These are phyloP conservation scores for Triticum timopheevii DNA, from an alignment of 176 grass and related monocot species.

Conservation along the genomic window DNA sequence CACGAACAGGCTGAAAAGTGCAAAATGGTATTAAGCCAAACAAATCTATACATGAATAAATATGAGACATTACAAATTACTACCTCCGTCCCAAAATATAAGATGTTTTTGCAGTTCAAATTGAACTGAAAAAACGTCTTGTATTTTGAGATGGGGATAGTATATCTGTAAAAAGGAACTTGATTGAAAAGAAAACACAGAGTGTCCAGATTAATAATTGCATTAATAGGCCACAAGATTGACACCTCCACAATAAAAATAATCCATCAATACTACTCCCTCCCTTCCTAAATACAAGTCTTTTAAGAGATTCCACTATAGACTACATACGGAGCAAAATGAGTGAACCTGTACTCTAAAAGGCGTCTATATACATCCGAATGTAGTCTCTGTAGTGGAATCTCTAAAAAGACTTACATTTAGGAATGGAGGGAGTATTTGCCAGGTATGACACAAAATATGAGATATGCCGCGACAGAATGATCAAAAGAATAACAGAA, in stretches of 20 bases:
- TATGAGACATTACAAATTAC: neutral
- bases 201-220: neutral
- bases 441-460: neutral
- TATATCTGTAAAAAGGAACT: neutral
- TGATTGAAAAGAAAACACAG: neutral
- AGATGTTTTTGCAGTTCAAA: too few species aligned
- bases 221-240: neutral
- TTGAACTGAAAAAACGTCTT: too few species aligned
- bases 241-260: neutral
- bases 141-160: too few species aligned
- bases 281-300: too few species aligned
- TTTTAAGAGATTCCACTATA: too few species aligned
- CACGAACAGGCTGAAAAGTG: conserved; percentile 74
- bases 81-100: too few species aligned
- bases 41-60: neutral
- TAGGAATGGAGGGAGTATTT: neutral
- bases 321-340: too few species aligned
- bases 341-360: too few species aligned
- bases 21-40: neutral
- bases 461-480: neutral
- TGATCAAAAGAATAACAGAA: neutral
- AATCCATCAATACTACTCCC: neutral
- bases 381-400: too few species aligned
- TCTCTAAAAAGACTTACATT: too few species aligned
- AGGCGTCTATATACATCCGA: too few species aligned